Percentiles rank a stretch among this genome's conserved stretches.
phyloP scores from a whole-genome alignment of 441 rosid genomes.

The Adansonia gregorii region DNA sequence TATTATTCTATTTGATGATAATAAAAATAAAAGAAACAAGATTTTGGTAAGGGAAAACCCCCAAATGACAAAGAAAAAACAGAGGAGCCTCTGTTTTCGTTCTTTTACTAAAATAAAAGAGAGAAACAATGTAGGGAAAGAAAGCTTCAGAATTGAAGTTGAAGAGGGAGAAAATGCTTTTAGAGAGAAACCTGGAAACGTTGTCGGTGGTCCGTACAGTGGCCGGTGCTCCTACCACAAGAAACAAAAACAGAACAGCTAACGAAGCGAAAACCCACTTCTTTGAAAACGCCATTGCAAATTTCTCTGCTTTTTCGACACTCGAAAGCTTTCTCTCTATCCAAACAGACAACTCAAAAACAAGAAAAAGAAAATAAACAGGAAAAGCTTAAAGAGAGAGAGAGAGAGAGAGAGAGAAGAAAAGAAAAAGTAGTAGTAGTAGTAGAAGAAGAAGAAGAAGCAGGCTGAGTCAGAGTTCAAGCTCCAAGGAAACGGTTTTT shows the following conservation, averaged over 20 bases:
- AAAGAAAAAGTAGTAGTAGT: not conserved
- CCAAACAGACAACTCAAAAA: conserved; percentile 1
- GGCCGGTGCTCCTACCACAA: conserved; percentile 39
- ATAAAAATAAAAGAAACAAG: not conserved
- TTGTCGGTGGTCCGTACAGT: conserved; percentile 34
- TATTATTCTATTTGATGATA: not conserved
- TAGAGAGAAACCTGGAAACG: conserved; percentile 36
- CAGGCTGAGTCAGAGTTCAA: conserved; percentile 34
- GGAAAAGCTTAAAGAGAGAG: conserved; percentile 1
- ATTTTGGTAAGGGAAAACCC: not conserved
- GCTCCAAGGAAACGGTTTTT: conserved; percentile 39
- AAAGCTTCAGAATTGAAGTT: conserved; percentile 16
- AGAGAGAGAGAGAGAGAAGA: not conserved
- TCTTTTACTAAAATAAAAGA: not conserved
- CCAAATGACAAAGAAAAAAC: not conserved
- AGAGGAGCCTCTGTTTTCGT: conserved; percentile 9
- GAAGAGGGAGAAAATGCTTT: not conserved
- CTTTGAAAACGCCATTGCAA: conserved; percentile 42
- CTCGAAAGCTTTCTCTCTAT: not conserved
- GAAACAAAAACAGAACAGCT: conserved; percentile 38
- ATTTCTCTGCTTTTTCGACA: conserved; percentile 1
- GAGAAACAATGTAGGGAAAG: not conserved
- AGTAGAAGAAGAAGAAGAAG: conserved; percentile 28
- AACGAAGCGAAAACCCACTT: conserved; percentile 30
- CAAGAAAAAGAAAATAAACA: not conserved